Evolutionary conservation across 176 grass and related monocot genomes (phyloP).

Genomic region (Cymbopogon citratus): DNA sequence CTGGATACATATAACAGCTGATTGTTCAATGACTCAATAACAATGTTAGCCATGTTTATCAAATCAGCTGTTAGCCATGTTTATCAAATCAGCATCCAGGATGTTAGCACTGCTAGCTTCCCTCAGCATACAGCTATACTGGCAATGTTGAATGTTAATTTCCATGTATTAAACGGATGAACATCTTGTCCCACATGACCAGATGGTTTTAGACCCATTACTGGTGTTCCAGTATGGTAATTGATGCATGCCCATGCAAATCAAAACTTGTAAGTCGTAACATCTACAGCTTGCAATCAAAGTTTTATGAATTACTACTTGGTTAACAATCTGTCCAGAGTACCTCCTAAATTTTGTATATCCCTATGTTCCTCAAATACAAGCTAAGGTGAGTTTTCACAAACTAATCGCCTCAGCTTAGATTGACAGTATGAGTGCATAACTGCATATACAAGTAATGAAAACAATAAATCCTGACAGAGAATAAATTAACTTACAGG

Average conservation of each 20-base stretch:
- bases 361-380: background rate
- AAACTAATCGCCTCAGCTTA: conserved; percentile 15
- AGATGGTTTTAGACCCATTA: no score
- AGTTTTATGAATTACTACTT: background rate
- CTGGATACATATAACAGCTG: background rate
- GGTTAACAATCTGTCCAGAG: background rate
- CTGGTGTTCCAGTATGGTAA: background rate
- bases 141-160: background rate
- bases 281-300: background rate
- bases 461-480: background rate
- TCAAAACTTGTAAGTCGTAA: background rate
- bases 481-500: conserved; percentile 60
- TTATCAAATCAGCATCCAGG: background rate
- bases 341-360: background rate
- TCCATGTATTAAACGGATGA: background rate
- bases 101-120: background rate
- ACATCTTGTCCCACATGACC: background rate
- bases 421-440: background rate
- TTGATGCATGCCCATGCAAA: background rate
- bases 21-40: background rate
- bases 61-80: background rate
- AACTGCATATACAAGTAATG: background rate
- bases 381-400: conserved; percentile 8
- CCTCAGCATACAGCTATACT: background rate
- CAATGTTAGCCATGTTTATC: background rate